Base-by-base conservation (phyloP, 768 basidiomycete species). In the Tylopilus rubrobrunneus region DNA sequence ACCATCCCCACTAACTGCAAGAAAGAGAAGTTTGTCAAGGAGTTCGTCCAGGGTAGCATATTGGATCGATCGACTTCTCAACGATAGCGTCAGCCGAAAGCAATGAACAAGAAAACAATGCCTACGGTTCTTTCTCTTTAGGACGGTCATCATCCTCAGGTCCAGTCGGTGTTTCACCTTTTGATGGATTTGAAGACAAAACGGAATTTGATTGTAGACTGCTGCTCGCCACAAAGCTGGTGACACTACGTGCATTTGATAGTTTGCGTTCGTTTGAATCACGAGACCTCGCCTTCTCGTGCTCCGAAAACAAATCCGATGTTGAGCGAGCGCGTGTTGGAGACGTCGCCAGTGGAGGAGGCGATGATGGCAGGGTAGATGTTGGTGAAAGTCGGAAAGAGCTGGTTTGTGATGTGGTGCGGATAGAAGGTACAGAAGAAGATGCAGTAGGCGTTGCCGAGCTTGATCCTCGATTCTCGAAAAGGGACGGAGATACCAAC, bases 1-100 rank as follows among this genome's bases (percentile, higher is more conserved):
- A 92, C 90, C 90, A 66, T 92, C 91, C 48, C 87, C 89, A 61
- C 88, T 91, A 49, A 93, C 85, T 43, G 87, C 81, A 66, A 92
- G 73, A 66, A 92, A 92, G 10, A 92, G 71, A 2, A 93, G 76
- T 65, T 89, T 92, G 66, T 92, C 87, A 39, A 93, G 72, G 39
- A 93, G 73, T 59, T 91, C 88, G 5, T 92, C 89, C 49, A 92
- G 63, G 39, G 84, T 85, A 45, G 85, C 85, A 78, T 84, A 92
- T 53, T 86, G 83, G 19, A 81, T 76, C 23, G 86, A 81, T 58
- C 83, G 75, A 47, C 76, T 79, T 58, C 31, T 50, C 49, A 36
- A 45, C 29, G 54, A 33, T n/a, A 25, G 17, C 6, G n/a, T 64
- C 34, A 68, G 60, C 49, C 36, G 31, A 52, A 40, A 36, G 21